These are phyloP conservation scores for Colletotrichum sp. DNA, from an alignment of 2,329 filamentous ascomycete genomes.

Conservation along the genomic window DNA sequence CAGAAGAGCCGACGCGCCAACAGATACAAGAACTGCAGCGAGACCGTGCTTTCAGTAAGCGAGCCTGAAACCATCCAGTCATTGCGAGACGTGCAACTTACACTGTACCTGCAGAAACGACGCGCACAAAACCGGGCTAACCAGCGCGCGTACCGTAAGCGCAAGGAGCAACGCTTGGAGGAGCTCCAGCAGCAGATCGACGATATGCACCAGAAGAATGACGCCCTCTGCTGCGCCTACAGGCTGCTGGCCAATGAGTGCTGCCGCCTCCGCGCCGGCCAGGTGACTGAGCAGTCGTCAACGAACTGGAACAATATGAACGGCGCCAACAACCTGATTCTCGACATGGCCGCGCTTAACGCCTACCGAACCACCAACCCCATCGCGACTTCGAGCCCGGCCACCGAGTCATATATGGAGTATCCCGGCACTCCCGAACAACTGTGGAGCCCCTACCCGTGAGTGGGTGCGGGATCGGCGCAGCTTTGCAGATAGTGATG, in stretches of 20 bases:
- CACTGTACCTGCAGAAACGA: background rate
- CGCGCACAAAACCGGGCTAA: constrained; percentile 18
- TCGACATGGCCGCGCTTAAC: constrained; percentile 8
- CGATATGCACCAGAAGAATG: constrained; percentile 17
- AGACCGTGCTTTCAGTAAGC: constrained; percentile 17
- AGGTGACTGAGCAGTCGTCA: background rate
- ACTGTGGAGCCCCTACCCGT: constrained; percentile 4
- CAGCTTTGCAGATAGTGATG: background rate
- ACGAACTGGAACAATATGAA: background rate
- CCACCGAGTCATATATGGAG: constrained; percentile 7
- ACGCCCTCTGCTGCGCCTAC: constrained; percentile 18
- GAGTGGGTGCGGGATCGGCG: background rate
- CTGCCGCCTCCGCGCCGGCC: background rate
- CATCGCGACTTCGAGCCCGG: background rate
- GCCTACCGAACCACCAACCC: background rate
- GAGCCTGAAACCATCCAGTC: background rate
- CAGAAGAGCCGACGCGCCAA: constrained; percentile 12
- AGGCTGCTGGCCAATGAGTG: constrained; percentile 12
- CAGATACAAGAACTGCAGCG: constrained; percentile 23
- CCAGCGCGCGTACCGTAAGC: constrained; percentile 19
- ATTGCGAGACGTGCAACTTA: background rate
- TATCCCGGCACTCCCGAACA: constrained; percentile 12
- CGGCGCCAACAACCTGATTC: background rate
- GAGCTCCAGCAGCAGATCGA: constrained; percentile 17
- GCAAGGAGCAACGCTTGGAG: constrained; percentile 13